Evolutionary conservation across 1,139 yeast genomes (phyloP), one percentile per base, ranked within the genome.

Genomic region (Hansenula sp.): DNA sequence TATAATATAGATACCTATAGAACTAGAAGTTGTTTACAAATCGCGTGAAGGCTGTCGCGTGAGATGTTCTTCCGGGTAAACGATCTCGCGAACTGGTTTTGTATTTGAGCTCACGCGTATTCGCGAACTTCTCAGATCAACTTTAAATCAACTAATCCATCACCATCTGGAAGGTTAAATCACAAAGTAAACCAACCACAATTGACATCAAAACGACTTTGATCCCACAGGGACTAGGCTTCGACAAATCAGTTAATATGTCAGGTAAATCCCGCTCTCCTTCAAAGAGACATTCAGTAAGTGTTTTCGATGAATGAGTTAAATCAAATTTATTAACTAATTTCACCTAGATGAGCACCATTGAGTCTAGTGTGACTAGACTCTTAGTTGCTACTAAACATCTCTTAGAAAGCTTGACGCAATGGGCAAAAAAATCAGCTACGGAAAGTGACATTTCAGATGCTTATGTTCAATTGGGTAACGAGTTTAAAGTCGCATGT

Each of bases 401-500:
- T 46, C 69, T 94, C 14, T 68, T 92, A 14, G 96, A 87, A 53
- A 77, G 89, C 28, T 67, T 94, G 41, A 88, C 95, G 0, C 89
- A 80, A 48, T 94, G 99, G 99, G 92, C 98, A 1, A 74, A 80
- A 44, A 79, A 77, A 24, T 75, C 76, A 28, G 90, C 88, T 3
- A 75, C 82, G 29, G 97, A 90, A 42, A 79, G 79, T 44, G 88
- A 78, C 50, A 97, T 94, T 3, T 87, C 96, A 3, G 90, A 89
- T 58, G 86, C 92, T 6, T 94, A 89, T 59, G 98, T 94, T 13
- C 83, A 80, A 50, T 71, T 94, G 29, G 98, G 98, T 0, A 92
- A 92, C 59, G 97, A 92, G 62, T 94, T 89, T 66, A 81, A 94
- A 52, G 78, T 87, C 3, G 89, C 95, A 0, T 80, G 92, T 17